A percentile compares a stretch with the other conserved stretches of the same genome.
Conservation (phyloP, 257 asterid species). For the Gynochthodes officinalis region DNA sequence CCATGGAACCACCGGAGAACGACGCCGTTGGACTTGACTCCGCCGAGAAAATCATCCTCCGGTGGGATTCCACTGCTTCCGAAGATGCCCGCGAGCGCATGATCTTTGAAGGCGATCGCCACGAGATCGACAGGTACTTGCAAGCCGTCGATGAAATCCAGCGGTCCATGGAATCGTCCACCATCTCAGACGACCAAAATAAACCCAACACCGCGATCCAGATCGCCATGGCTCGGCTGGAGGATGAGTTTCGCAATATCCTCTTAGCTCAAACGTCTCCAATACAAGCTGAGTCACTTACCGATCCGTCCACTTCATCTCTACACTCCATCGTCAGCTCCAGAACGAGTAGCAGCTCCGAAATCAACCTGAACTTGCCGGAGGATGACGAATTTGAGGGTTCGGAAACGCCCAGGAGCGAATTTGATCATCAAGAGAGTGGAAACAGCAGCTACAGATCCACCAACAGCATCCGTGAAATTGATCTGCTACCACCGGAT, state of each 20-base stretch:
- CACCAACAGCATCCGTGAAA: constrained; percentile 57
- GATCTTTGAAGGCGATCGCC: constrained; percentile 76
- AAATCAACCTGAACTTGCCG: constrained; percentile 33
- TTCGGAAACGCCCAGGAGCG: constrained; percentile 31
- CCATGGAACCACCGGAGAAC: constrained; percentile 68
- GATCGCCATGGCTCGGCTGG: constrained; percentile 97
- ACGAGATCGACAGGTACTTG: constrained; percentile 69
- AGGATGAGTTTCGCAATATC: constrained; percentile 88
- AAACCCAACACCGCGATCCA: constrained; percentile 47
- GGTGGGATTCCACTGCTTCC: constrained; percentile 87
- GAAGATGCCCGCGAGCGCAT: constrained; percentile 63
- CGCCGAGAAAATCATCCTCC: constrained; percentile 60
- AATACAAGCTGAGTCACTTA: constrained; percentile 52
- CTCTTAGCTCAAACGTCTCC: constrained; percentile 62
- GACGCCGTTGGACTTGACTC: constrained; percentile 29
- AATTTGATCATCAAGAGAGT: constrained; percentile 67
- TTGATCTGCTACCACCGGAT: constrained; percentile 69
- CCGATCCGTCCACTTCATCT: constrained; percentile 31
- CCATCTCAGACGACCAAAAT: constrained; percentile 43
- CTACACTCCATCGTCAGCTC: not conserved
- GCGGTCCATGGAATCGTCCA: constrained; percentile 38
- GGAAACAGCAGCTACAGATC: constrained; percentile 47
- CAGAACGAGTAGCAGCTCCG: constrained; percentile 21
- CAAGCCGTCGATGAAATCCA: constrained; percentile 82
- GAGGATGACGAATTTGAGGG: constrained; percentile 36